Conservation (phyloP, 805 yeast species). For the Suhomyces sp. region DNA sequence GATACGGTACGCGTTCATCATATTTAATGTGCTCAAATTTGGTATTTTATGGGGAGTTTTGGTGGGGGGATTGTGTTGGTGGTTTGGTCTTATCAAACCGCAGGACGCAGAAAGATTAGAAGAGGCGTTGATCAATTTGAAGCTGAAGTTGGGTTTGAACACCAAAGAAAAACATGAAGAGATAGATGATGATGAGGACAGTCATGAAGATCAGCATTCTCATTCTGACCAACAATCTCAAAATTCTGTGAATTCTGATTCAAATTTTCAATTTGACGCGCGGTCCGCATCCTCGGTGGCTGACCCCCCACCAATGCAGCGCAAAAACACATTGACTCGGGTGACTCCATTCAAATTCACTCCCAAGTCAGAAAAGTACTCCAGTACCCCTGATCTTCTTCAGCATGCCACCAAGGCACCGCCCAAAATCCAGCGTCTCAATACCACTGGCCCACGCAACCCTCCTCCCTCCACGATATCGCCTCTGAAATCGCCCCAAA, state of each 20-base stretch:
- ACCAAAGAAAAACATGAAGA: neutral
- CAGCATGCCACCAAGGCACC: slow-evolving; percentile 8
- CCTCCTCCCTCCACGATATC: neutral
- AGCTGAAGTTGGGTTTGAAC: neutral
- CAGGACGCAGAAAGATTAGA: slow-evolving; percentile 11
- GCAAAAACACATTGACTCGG: slow-evolving; percentile 19
- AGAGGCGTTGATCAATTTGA: slow-evolving; percentile 4
- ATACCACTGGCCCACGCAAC: slow-evolving; percentile 14
- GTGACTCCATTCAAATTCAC: slow-evolving; percentile 20
- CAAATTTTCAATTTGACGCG: neutral
- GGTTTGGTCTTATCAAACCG: slow-evolving; percentile 25
- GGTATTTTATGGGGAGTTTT: slow-evolving; percentile 23
- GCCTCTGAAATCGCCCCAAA: slow-evolving; percentile 2
- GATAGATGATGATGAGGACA: neutral
- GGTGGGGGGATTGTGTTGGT: slow-evolving; percentile 26
- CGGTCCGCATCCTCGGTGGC: neutral
- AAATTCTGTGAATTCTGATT: neutral
- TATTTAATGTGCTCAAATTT: slow-evolving; percentile 20
- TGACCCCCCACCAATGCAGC: neutral
- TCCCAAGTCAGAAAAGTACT: slow-evolving; percentile 5
- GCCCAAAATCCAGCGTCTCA: slow-evolving; percentile 16
- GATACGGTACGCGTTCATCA: slow-evolving; percentile 16
- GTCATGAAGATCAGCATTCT: neutral
- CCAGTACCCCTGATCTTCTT: slow-evolving; percentile 18
- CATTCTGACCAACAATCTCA: neutral